Base-by-base conservation (phyloP, 2,329 filamentous ascomycete species). In the Hypoxylon sp. region DNA sequence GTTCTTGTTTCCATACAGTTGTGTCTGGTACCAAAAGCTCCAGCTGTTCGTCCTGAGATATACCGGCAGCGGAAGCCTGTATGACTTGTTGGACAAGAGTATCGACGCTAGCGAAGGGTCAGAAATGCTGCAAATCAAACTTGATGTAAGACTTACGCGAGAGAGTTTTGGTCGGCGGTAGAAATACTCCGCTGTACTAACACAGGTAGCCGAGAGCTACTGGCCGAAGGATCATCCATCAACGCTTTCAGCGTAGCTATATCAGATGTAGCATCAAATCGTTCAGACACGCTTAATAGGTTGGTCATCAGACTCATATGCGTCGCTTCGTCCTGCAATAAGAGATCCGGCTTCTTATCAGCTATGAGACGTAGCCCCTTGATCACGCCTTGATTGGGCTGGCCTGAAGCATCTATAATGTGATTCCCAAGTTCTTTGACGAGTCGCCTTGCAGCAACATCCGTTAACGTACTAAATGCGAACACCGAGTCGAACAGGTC, bases 1-100 rank as follows among this genome's bases (percentile, higher is more conserved):
- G 78, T 12, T 91, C 86, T 12, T 82, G 71, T 71, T 85, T 83
- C 94, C 94, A 97, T 8, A 86, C 79, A 1, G 84, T 79, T 0
- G 82, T 79, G 69, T 85, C 85, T 0, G 93, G 93, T 37, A 96
- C 81, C 3, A 95, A 77, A 9, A 52, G 45, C 27, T 58, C 46
- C 2, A 74, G 41, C 5, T 69, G 65, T 16, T 34, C 43, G 9
- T 46, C 48, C 8, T 19, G 30, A 12, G 62, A 50, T n/a, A 11
- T 25, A 9, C 83, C 81, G 64, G 81, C 77, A 1, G 76, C 65
- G 0, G 76, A 70, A 1, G 77, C 70, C 19, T 78, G 74, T 6
- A 78, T 64, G 0, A 83, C 83, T 71, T 86, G 86, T 14, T 82
- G 78, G 0, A 85, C 80, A 43, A 90, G 74, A 0, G 86, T 88